phyloP scores from a whole-genome alignment of 2,329 filamentous ascomycete species.

The Pyrenophora teres region DNA sequence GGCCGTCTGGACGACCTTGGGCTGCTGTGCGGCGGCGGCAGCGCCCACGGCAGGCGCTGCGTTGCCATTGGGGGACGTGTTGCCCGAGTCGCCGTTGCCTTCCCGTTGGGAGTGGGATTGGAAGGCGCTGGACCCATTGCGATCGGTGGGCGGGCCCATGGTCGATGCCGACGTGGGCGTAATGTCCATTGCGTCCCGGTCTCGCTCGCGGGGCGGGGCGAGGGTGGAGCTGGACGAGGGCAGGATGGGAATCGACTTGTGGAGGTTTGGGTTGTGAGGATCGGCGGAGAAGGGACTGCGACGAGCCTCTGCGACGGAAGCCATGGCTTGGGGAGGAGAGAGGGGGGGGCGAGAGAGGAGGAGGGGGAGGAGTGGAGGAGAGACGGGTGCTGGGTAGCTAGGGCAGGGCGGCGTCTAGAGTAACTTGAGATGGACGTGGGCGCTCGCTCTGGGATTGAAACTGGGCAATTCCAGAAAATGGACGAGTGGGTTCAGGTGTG shows the following conservation, averaged over 20 bases:
- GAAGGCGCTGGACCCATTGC: conserved; percentile 31
- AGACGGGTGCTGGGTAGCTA: conserved; percentile 22
- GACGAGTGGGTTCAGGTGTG: conserved; percentile 1
- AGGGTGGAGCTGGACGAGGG: conserved; percentile 53
- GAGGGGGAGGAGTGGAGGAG: conserved; percentile 6
- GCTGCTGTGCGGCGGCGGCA: conserved; percentile 80
- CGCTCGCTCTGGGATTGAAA: background rate
- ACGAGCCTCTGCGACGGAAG: conserved; percentile 51
- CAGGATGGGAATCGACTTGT: conserved; percentile 59
- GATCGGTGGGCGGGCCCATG: conserved; percentile 58
- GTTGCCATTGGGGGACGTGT: conserved; percentile 46
- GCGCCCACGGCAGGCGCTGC: conserved; percentile 57
- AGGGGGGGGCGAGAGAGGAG: no score
- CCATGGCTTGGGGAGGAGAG: conserved; percentile 41
- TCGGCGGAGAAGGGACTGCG: conserved; percentile 55
- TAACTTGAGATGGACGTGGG: background rate
- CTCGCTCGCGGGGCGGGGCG: conserved; percentile 42
- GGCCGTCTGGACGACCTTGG: conserved; percentile 96
- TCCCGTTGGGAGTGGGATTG: conserved; percentile 19
- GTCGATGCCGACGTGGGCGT: conserved; percentile 45
- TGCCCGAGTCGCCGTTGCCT: conserved; percentile 37
- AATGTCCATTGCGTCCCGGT: conserved; percentile 60
- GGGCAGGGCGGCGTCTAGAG: conserved; percentile 3
- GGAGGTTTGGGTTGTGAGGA: conserved; percentile 49
- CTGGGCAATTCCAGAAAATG: background rate